Evolutionary conservation across 495 filamentous ascomycete species (phyloP).

Genomic region (Xylaria sp.): DNA sequence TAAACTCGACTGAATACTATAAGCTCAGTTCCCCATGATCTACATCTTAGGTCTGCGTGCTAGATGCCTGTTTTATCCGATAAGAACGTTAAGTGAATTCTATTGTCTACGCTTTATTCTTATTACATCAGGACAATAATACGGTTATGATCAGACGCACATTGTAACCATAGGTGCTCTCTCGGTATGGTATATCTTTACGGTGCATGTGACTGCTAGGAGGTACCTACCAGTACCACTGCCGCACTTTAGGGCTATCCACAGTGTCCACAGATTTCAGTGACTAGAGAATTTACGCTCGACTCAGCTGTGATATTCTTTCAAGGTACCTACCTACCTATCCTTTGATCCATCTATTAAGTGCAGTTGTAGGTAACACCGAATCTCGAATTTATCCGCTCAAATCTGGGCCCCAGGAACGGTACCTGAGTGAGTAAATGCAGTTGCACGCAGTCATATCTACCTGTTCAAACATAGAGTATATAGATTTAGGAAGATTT

Average conservation of each 20-base stretch:
- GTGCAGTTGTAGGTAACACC: neutral
- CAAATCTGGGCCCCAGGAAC: neutral
- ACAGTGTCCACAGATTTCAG: neutral
- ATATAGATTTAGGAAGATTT: neutral
- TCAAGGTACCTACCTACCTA: too few species aligned
- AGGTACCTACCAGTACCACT: neutral
- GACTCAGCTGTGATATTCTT: neutral
- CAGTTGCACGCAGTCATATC: too few species aligned
- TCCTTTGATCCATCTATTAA: neutral
- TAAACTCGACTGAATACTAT: slow-evolving; percentile 39
- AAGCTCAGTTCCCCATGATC: neutral
- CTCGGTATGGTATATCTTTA: neutral
- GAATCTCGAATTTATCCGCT: neutral
- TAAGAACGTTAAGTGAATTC: neutral
- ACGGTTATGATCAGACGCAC: neutral
- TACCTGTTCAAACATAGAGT: neutral
- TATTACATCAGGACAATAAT: neutral
- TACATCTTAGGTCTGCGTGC: neutral
- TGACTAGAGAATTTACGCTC: neutral
- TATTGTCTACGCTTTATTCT: neutral
- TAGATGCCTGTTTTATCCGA: neutral
- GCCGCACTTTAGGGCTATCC: neutral
- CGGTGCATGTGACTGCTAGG: neutral
- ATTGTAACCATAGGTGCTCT: neutral
- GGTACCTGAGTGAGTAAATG: neutral